Base-by-base conservation (phyloP, 1,284 basidiomycete species). In the Cryptococcus jaspeensis region DNA sequence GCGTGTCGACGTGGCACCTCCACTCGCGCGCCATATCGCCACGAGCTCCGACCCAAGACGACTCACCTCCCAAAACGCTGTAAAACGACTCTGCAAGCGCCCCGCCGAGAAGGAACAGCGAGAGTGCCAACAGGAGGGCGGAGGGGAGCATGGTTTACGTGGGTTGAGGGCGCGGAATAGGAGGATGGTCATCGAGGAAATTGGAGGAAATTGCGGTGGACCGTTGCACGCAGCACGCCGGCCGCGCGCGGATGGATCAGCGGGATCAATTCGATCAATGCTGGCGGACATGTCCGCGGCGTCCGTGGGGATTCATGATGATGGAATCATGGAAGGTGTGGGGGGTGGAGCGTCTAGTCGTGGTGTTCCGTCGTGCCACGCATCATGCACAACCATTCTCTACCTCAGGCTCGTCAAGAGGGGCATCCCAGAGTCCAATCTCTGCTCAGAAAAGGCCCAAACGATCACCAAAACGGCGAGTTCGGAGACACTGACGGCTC, bases 11-110 rank as follows among this genome's bases (percentile, higher is more conserved):
- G 63, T 60, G 63, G 64, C 50, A 47, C 40, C 45, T 55, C 45
- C 44, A 20, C 18, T 50, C 15, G 20, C 28, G 18, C 44, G 16
- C 44, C 28, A 32, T 32, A 9, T 32, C 9, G 28, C 28, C 9
- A 32, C 28, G 28, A 32, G 28, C 28, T 32, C 28, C 28, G 28
- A 32, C 5, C n/a, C 28, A 32, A 32, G 25, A 23, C 2, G 1
- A 70, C 71, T 62, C 40, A 78, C 76, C 62, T 54, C 78, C 79
- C n/a, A 81, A 63, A 2, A 73, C 62, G 47, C 70, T 67, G 59
- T 80, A 81, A 54, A 71, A 74, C 35, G 75, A 75, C 46, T 71
- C 63, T 7, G 75, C 70, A 8, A 73, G 53, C 53, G 67, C 67
- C 38, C 66, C 64, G 13, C 67, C 63, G 5, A 71, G 48, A 8